These are phyloP conservation scores for Boletus vermiculosoides DNA, from an alignment of 768 basidiomycete genomes.

Conservation along the genomic window DNA sequence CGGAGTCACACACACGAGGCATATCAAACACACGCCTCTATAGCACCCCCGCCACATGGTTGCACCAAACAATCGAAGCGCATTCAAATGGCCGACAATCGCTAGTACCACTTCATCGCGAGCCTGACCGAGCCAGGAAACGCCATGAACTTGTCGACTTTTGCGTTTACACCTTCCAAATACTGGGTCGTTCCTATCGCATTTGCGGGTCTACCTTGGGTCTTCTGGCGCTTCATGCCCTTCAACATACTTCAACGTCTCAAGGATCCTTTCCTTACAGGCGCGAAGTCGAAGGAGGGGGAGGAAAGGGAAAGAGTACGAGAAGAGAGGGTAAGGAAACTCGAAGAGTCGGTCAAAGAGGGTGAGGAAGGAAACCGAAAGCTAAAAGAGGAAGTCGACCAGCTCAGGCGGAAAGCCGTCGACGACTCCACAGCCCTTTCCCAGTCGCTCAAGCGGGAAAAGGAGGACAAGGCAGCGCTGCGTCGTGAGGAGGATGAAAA, in stretches of 20 bases:
- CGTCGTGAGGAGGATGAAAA: constrained; percentile 25
- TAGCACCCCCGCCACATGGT: constrained; percentile 30
- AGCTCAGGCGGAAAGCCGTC: constrained; percentile 13
- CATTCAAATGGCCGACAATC: constrained; percentile 27
- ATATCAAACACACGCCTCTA: constrained; percentile 18
- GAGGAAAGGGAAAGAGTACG: constrained; percentile 17
- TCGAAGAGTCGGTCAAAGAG: constrained; percentile 10
- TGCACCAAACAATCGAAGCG: constrained; percentile 22
- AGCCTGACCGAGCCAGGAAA: constrained; percentile 20
- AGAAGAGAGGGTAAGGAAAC: constrained; percentile 16
- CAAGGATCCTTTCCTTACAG: not conserved
- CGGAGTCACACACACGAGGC: constrained; percentile 22
- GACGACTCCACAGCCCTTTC: constrained; percentile 14
- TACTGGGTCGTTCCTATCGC: constrained; percentile 30
- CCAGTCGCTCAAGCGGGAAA: constrained; percentile 19
- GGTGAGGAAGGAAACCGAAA: constrained; percentile 16
- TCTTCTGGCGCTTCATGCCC: constrained; percentile 21
- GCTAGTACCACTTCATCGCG: constrained; percentile 11
- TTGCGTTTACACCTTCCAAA: constrained; percentile 27
- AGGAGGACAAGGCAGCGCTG: constrained; percentile 18
- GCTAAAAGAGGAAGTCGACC: constrained; percentile 19
- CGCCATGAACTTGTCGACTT: constrained; percentile 32
- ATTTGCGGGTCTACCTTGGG: constrained; percentile 27
- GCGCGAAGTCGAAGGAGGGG: constrained; percentile 19
- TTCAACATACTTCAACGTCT: not conserved